Percentiles rank a stretch among this genome's conserved stretches.
These are phyloP conservation scores for Dothideomycetidae sp. DNA, from an alignment of 2,329 filamentous ascomycete species.

Conservation along the genomic window DNA sequence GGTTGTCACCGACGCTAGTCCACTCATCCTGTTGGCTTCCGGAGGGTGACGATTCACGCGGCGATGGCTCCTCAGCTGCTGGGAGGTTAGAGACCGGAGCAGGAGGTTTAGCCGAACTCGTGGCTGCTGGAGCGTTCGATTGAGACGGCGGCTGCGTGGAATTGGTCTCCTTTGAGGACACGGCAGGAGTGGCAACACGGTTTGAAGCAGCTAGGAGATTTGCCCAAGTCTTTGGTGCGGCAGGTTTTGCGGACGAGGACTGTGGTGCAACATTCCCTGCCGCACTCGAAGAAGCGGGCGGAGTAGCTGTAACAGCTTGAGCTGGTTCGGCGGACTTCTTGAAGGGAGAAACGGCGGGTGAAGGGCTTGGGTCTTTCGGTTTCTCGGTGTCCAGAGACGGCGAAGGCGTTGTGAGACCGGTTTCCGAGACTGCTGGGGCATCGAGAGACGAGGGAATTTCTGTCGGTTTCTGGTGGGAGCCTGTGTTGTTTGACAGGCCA, in stretches of 20 bases:
- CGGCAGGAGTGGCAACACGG: conserved; percentile 29
- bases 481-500: conserved; percentile 23
- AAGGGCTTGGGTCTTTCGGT: conserved; percentile 48
- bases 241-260: conserved; percentile 37
- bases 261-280: conserved; percentile 25
- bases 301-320: conserved; percentile 35
- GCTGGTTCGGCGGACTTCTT: conserved; percentile 37
- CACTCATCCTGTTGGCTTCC: conserved; percentile 52
- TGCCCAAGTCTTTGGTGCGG: conserved; percentile 55
- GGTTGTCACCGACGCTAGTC: conserved; percentile 73
- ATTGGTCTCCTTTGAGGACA: conserved; percentile 17
- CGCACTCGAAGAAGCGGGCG: conserved; percentile 34
- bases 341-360: conserved; percentile 32
- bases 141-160: conserved; percentile 15
- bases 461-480: conserved; percentile 21
- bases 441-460: conserved; percentile 27
- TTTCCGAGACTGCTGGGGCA: conserved; percentile 22
- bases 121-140: conserved; percentile 20
- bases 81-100: conserved; percentile 17
- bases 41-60: conserved; percentile 24
- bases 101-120: conserved; percentile 17
- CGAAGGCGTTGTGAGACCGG: conserved; percentile 20
- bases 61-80: conserved; percentile 21
- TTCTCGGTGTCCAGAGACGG: conserved; percentile 31
- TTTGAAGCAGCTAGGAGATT: conserved; percentile 46